Percentiles rank a stretch among this genome's conserved stretches.
These are phyloP conservation scores for Viola odorata DNA, from an alignment of 345 rosid species.

Conservation along the genomic window DNA sequence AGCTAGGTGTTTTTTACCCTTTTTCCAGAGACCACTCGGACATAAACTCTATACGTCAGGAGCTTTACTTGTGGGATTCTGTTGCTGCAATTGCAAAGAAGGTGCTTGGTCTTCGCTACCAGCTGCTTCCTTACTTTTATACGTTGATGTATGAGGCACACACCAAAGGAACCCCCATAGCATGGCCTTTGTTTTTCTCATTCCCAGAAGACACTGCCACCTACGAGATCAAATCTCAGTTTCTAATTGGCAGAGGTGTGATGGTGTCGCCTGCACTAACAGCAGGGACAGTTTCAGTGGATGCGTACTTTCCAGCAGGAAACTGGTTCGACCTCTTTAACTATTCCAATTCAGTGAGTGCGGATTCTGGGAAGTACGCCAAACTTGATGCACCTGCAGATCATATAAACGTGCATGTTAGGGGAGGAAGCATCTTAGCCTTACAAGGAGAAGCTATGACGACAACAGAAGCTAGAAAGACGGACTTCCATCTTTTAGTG, in stretches of 20 bases:
- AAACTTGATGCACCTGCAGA: conserved; percentile 49
- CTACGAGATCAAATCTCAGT: conserved; percentile 46
- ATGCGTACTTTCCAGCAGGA: conserved; percentile 62
- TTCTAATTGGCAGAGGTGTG: conserved; percentile 52
- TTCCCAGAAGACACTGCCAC: conserved; percentile 51
- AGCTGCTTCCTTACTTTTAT: conserved; percentile 61
- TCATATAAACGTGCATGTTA: conserved; percentile 53
- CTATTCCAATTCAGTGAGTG: conserved; percentile 34
- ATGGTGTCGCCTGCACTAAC: conserved; percentile 55
- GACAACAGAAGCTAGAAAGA: conserved; percentile 42
- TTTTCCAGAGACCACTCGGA: conserved; percentile 75
- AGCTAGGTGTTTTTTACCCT: conserved; percentile 82
- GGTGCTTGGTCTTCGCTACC: conserved; percentile 61
- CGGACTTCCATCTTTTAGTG: conserved; percentile 48
- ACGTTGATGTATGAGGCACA: conserved; percentile 65
- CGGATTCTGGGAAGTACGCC: conserved; percentile 26
- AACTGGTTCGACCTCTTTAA: conserved; percentile 71
- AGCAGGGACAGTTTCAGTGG: conserved; percentile 27
- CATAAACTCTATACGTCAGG: conserved; percentile 30
- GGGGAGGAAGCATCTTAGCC: conserved; percentile 55
- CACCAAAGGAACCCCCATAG: conserved; percentile 54
- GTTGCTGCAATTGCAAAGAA: conserved; percentile 62
- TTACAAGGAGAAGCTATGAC: conserved; percentile 74
- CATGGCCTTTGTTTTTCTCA: conserved; percentile 70
- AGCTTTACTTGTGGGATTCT: conserved; percentile 72